A percentile compares a stretch with the other conserved stretches of the same genome.
Conservation (phyloP, 23 red algal genomes). For the Agarophyton chilense region DNA sequence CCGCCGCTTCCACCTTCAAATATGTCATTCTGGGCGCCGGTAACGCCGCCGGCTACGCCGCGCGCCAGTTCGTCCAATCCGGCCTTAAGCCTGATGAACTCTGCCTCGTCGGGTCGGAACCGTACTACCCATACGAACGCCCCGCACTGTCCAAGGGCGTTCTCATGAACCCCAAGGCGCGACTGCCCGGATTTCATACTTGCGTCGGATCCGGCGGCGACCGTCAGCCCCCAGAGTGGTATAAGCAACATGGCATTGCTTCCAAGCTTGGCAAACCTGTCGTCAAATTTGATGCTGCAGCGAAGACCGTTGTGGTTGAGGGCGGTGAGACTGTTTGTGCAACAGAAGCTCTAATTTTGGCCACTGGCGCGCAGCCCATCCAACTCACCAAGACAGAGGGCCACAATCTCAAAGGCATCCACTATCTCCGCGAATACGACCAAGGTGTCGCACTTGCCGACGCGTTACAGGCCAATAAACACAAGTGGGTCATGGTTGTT, state of each 20-base stretch:
- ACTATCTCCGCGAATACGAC: slow-evolving; percentile 87
- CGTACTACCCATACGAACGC: slow-evolving; percentile 90
- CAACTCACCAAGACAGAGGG: slow-evolving; percentile 71
- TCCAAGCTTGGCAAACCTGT: slow-evolving; percentile 80
- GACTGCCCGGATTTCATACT: slow-evolving; percentile 97
- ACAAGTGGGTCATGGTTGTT: slow-evolving; percentile 84
- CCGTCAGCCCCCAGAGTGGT: slow-evolving; percentile 88
- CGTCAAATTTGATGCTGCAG: slow-evolving; percentile 45
- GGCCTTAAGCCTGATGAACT: slow-evolving; percentile 63
- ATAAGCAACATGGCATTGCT: slow-evolving; percentile 79
- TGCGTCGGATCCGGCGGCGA: slow-evolving; percentile 96
- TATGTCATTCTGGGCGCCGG: slow-evolving; percentile 89
- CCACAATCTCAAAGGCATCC: slow-evolving; percentile 79
- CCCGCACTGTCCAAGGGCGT: slow-evolving; percentile 96
- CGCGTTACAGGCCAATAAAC: slow-evolving; percentile 70
- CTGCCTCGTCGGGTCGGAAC: slow-evolving; percentile 80
- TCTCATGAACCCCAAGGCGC: slow-evolving; percentile 76
- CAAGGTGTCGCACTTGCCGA: slow-evolving; percentile 83
- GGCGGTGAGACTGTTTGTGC: slow-evolving; percentile 40
- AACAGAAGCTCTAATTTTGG: slow-evolving; percentile 80
- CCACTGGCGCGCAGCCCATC: slow-evolving; percentile 75
- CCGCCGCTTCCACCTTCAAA: slow-evolving; percentile 56
- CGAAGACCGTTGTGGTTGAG: slow-evolving; percentile 57
- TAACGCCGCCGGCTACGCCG: slow-evolving; percentile 97
- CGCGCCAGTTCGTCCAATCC: slow-evolving; percentile 72